These are phyloP conservation scores for Neoconidiobolus thromboides DNA, from an alignment of 371 early-diverging fungal species.

Conservation along the genomic window DNA sequence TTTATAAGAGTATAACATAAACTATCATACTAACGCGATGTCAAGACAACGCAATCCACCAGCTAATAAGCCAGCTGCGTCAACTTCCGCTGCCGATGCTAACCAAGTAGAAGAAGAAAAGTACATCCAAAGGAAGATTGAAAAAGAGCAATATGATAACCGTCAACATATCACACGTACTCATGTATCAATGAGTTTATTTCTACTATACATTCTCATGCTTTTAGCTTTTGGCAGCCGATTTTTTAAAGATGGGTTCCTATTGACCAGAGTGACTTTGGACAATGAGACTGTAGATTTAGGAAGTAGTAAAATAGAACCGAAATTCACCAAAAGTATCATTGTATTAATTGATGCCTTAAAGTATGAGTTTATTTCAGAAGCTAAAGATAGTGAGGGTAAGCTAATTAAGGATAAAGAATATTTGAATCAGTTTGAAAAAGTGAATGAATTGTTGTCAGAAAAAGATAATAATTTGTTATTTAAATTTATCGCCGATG, in stretches of 20 bases:
- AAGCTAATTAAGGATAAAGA: conserved; percentile 13
- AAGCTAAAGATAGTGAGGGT: conserved; percentile 11
- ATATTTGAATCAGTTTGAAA: conserved; percentile 59
- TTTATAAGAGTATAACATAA: too few species aligned
- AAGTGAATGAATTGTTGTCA: conserved; percentile 27
- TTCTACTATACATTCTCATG: neutral
- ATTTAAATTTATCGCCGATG: conserved; percentile 77
- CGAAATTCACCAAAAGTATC: conserved; percentile 19
- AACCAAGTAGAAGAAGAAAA: too few species aligned
- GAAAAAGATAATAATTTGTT: conserved; percentile 34
- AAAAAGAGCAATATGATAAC: neutral
- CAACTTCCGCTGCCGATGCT: too few species aligned
- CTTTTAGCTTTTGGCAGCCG: neutral
- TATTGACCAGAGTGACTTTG: neutral
- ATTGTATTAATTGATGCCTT: conserved; percentile 80
- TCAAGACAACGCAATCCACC: too few species aligned
- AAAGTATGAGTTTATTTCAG: conserved; percentile 49
- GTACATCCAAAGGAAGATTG: neutral
- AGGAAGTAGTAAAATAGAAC: neutral
- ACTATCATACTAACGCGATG: too few species aligned
- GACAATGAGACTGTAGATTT: neutral
- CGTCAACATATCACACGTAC: conserved; percentile 1
- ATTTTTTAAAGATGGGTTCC: conserved; percentile 1
- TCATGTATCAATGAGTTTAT: neutral
- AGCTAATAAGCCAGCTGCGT: too few species aligned